A percentile compares a stretch with the other conserved stretches of the same genome.
Evolutionary conservation across 345 rosid genomes (phyloP).

Genomic region (Hevea brasiliensis): DNA sequence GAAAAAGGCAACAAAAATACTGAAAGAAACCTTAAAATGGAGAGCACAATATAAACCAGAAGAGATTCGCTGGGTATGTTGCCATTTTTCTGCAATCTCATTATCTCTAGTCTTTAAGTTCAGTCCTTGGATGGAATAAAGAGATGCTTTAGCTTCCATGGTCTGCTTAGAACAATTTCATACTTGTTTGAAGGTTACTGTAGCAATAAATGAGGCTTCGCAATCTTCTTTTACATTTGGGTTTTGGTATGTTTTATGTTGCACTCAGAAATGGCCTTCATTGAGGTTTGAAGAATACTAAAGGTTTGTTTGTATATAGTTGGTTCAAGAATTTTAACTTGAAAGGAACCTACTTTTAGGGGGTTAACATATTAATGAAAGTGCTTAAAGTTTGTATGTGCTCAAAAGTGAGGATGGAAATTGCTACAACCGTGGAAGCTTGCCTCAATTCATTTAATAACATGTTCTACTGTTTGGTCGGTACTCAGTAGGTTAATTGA

Average conservation of each 20-base stretch:
- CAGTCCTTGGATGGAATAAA: no score
- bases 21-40: conserved; percentile 91
- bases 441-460: background rate
- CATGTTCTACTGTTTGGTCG: background rate
- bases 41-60: conserved; percentile 85
- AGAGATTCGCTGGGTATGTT: conserved; percentile 77
- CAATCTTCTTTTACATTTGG: background rate
- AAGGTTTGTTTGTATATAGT: background rate
- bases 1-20: conserved; percentile 92
- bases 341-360: background rate
- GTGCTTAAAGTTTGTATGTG: no score
- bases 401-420: background rate
- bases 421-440: background rate
- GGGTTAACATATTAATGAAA: background rate
- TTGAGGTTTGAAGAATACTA: background rate
- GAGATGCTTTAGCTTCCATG: no score
- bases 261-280: background rate
- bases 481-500: background rate
- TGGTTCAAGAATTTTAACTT: background rate
- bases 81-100: conserved; percentile 6
- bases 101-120: background rate
- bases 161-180: no score
- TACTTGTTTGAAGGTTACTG: background rate
- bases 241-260: background rate
- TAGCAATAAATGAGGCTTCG: conserved; percentile 3